Conservation (phyloP, 371 early-diverging fungal genomes). For the Mucor circinelloides region DNA sequence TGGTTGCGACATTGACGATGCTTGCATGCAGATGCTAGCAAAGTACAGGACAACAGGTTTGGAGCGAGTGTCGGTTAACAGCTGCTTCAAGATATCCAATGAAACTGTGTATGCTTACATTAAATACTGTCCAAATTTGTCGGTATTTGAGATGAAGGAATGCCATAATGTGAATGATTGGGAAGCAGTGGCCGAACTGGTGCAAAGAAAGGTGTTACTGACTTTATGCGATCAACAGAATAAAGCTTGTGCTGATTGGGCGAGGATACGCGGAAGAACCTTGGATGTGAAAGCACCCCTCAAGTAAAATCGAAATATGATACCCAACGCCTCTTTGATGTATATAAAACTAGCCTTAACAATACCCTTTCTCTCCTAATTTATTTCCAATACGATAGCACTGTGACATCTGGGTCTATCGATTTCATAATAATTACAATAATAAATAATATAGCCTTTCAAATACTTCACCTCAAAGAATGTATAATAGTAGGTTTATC, state of each 20-base stretch:
- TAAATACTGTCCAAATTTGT: conserved; percentile 52
- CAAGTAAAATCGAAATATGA: conserved; percentile 18
- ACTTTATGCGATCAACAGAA: conserved; percentile 49
- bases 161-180: conserved; percentile 51
- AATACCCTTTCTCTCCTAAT: background rate
- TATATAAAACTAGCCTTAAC: background rate
- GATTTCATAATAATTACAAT: too few species aligned
- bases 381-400: too few species aligned
- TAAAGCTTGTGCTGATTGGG: conserved; percentile 40
- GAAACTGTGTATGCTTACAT: conserved; percentile 49
- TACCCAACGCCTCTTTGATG: background rate
- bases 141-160: conserved; percentile 64
- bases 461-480: background rate
- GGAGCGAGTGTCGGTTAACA: conserved; percentile 60
- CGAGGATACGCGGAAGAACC: conserved; percentile 22
- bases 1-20: conserved; percentile 61
- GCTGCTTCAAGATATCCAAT: conserved; percentile 54
- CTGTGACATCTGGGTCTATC: too few species aligned
- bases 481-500: background rate
- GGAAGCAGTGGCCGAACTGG: conserved; percentile 43
- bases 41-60: conserved; percentile 39
- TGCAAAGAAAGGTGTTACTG: conserved; percentile 38
- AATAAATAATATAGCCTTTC: background rate
- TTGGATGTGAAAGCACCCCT: conserved; percentile 35
- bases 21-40: conserved; percentile 51